A percentile compares a stretch with the other conserved stretches of the same genome.
phyloP scores from a whole-genome alignment of 768 basidiomycete genomes.

The Fomitopsis pulvina region DNA sequence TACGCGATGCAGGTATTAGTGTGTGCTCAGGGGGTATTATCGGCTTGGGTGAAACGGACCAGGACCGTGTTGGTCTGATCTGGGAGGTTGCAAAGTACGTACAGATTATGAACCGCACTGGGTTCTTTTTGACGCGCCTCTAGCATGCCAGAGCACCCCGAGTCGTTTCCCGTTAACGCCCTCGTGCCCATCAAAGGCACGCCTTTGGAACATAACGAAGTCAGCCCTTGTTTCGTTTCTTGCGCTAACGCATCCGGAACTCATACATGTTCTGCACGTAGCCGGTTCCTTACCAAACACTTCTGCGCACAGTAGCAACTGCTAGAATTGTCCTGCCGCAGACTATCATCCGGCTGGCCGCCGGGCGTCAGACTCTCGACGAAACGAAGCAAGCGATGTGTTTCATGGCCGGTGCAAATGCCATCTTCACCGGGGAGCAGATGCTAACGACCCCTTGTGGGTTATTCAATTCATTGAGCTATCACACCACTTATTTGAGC shows the following conservation, averaged over 20 bases:
- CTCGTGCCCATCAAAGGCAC: conserved; percentile 95
- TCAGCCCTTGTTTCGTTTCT: conserved; percentile 22
- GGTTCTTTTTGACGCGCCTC: conserved; percentile 1
- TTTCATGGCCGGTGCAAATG: conserved; percentile 98
- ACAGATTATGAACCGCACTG: conserved; percentile 8
- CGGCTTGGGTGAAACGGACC: conserved; percentile 87
- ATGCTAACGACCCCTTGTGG: conserved; percentile 96
- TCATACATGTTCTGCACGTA: conserved; percentile 24
- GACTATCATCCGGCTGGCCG: conserved; percentile 93
- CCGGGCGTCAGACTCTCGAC: conserved; percentile 81
- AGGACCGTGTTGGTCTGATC: conserved; percentile 88
- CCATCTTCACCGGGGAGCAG: conserved; percentile 95
- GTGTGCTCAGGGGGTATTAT: conserved; percentile 97
- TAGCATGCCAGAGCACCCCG: conserved; percentile 95
- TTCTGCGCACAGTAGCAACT: conserved; percentile 92
- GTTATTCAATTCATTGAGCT: conserved; percentile 22
- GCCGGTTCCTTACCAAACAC: conserved; percentile 76
- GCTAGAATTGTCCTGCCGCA: conserved; percentile 86
- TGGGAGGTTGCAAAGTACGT: conserved; percentile 87
- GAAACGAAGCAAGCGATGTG: conserved; percentile 97
- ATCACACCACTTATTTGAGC: neutral
- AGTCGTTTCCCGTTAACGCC: conserved; percentile 97
- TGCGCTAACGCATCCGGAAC: neutral
- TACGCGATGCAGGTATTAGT: conserved; percentile 92
- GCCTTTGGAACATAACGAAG: conserved; percentile 87